Conservation (phyloP, 768 basidiomycete genomes). For the Trametes coccinea region DNA sequence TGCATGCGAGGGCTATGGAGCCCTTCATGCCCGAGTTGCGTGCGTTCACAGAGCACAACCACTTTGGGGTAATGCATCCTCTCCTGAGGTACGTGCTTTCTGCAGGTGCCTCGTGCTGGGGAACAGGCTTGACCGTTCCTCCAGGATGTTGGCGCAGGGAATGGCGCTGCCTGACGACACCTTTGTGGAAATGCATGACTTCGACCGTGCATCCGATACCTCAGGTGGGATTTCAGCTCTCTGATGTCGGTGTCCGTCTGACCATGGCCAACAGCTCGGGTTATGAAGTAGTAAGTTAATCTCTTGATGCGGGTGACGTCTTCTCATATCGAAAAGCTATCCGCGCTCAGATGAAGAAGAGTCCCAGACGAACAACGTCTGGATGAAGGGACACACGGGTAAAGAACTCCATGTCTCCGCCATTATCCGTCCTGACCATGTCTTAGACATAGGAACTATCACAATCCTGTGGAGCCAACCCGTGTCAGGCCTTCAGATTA, state of each 20-base stretch:
- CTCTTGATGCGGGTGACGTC: neutral
- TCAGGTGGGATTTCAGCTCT: slow-evolving; percentile 31
- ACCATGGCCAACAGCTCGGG: slow-evolving; percentile 35
- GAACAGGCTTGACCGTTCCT: no score
- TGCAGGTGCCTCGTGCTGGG: no score
- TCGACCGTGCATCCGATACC: slow-evolving; percentile 37
- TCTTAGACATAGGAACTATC: slow-evolving; percentile 52
- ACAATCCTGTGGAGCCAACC: slow-evolving; percentile 65
- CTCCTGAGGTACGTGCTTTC: slow-evolving; percentile 25
- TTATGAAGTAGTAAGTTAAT: slow-evolving; percentile 50
- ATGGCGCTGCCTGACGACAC: slow-evolving; percentile 48
- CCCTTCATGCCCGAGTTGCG: slow-evolving; percentile 34
- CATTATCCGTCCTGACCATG: neutral
- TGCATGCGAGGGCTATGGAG: slow-evolving; percentile 31
- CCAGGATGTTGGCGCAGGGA: slow-evolving; percentile 42
- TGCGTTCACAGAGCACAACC: slow-evolving; percentile 32
- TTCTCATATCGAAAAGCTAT: slow-evolving; percentile 37
- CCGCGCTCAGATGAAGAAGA: slow-evolving; percentile 53
- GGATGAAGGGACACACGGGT: slow-evolving; percentile 64
- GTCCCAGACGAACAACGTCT: slow-evolving; percentile 50
- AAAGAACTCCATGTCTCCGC: neutral
- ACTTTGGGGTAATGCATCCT: slow-evolving; percentile 31
- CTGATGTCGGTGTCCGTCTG: no score
- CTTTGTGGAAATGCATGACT: slow-evolving; percentile 41
- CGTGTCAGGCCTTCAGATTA: slow-evolving; percentile 57